Evolutionary conservation across 176 grass and related monocot species (phyloP).

Genomic region (Secale cereale): DNA sequence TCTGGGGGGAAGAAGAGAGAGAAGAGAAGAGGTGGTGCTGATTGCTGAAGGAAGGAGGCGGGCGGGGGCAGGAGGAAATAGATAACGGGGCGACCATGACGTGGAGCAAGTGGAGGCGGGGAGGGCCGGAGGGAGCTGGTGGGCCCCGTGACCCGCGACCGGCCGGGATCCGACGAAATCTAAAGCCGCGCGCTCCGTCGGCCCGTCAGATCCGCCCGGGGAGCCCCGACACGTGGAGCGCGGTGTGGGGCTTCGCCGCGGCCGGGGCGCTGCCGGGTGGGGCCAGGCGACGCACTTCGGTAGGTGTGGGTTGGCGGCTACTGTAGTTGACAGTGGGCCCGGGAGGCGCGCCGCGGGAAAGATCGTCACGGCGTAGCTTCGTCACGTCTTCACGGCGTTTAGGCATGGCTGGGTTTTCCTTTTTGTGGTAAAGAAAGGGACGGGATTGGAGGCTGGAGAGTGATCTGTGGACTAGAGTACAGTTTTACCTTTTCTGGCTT

Average conservation of each 20-base stretch:
- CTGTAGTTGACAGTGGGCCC: background rate
- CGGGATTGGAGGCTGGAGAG: background rate
- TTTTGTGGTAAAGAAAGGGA: background rate
- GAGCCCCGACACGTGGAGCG: constrained; percentile 39
- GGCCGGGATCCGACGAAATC: constrained; percentile 53
- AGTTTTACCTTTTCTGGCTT: background rate
- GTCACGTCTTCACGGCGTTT: background rate
- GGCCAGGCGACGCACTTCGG: background rate
- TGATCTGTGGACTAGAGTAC: background rate
- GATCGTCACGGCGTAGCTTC: constrained; percentile 35
- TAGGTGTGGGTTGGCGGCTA: background rate
- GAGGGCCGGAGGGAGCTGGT: background rate
- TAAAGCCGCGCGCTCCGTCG: constrained; percentile 58
- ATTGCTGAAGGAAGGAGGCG: background rate
- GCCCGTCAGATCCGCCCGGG: constrained; percentile 15
- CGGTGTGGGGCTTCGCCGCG: background rate
- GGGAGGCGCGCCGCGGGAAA: background rate
- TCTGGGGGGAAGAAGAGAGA: background rate
- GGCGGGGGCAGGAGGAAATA: background rate
- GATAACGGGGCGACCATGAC: constrained; percentile 34
- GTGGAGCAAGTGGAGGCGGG: constrained; percentile 71
- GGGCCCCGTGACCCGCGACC: constrained; percentile 12
- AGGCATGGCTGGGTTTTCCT: background rate
- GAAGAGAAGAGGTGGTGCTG: background rate
- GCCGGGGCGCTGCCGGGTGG: background rate